Evolutionary conservation across 179 eudicot species (phyloP), one percentile per base, ranked within the genome.

Genomic region (Beta lomatogona): DNA sequence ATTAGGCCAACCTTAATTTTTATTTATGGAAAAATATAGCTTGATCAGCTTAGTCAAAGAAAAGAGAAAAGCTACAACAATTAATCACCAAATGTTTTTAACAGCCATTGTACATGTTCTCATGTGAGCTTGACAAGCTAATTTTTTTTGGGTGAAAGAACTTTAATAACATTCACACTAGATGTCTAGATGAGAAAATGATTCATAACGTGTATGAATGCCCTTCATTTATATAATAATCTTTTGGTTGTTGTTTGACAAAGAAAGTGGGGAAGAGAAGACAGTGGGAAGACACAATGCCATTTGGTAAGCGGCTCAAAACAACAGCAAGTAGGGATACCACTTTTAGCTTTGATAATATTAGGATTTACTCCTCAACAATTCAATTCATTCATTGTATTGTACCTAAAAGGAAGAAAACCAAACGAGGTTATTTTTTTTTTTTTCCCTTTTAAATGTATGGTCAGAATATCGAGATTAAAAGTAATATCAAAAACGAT

Each of bases 301-400:
- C 73, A 70, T 70, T 70, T 70, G 73, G 73, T 70, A 70, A 70
- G 52, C 73, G 50, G 50, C 73, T 36, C 73, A 69, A 69, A 69
- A 69, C 53, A 69, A 6, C 8, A 25, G 10, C 12, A 19, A 67
- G 71, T 67, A 67, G 73, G 73, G 54, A 18, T 16, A 19, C 73
- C 73, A 52, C 36, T 69, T 69, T 19, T 69, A 46, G 52, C 54
- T 69, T 69, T 69, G 12, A 31, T 31, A 36, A 44, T 41, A 13
- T 45, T 69, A 36, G 73, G 44, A 15, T 11, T 68, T 36, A 68
- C 18, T 41, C 5, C 50, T 68, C 7, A 15, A 0, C 36, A 2
- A n/a, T 41, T 36, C 4, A 13, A 69, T 69, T 69, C 21, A 36
- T 36, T 36, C 41, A 36, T 36, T 36, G 41, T 36, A 44, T 69